These are phyloP conservation scores for Podaxis sp. DNA, from an alignment of 768 basidiomycete genomes.

Conservation along the genomic window DNA sequence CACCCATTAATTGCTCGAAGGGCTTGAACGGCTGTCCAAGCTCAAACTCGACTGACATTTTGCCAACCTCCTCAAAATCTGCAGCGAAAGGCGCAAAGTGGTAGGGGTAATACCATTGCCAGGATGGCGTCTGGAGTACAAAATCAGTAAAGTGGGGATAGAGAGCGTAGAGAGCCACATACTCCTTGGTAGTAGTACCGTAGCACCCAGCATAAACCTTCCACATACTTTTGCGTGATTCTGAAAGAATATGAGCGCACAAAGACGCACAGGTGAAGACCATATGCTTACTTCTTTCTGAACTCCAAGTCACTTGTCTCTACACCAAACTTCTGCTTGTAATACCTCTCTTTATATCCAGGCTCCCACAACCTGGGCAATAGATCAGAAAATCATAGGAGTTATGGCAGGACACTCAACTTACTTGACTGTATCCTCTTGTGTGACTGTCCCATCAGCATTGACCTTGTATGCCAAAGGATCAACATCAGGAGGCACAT, in stretches of 20 bases:
- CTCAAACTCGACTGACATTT: slow-evolving; percentile 79
- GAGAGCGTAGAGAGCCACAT: slow-evolving; percentile 25
- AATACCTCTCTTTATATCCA: slow-evolving; percentile 95
- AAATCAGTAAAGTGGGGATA: slow-evolving; percentile 17
- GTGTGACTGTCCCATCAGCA: slow-evolving; percentile 90
- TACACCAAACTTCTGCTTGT: slow-evolving; percentile 87
- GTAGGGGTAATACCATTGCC: slow-evolving; percentile 99
- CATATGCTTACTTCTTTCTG: slow-evolving; percentile 61
- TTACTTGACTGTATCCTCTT: slow-evolving; percentile 90
- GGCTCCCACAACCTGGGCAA: slow-evolving; percentile 84
- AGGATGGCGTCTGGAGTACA: slow-evolving; percentile 72
- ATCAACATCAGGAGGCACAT: slow-evolving; percentile 29
- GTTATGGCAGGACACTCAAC: slow-evolving; percentile 27
- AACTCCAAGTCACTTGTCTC: slow-evolving; percentile 70
- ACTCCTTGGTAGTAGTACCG: slow-evolving; percentile 99
- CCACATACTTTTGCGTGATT: slow-evolving; percentile 80
- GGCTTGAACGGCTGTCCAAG: slow-evolving; percentile 91
- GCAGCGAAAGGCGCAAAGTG: slow-evolving; percentile 98
- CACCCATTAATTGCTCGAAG: slow-evolving; percentile 97
- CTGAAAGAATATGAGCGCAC: slow-evolving; percentile 38
- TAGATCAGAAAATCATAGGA: slow-evolving; percentile 8
- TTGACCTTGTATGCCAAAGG: slow-evolving; percentile 72
- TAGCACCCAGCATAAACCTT: slow-evolving; percentile 95
- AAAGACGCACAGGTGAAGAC: not conserved
- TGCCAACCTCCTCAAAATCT: slow-evolving; percentile 80